Percentiles rank a stretch among this genome's conserved stretches.
These are phyloP conservation scores for Termitomyces sp. DNA, from an alignment of 768 basidiomycete species.

Conservation along the genomic window DNA sequence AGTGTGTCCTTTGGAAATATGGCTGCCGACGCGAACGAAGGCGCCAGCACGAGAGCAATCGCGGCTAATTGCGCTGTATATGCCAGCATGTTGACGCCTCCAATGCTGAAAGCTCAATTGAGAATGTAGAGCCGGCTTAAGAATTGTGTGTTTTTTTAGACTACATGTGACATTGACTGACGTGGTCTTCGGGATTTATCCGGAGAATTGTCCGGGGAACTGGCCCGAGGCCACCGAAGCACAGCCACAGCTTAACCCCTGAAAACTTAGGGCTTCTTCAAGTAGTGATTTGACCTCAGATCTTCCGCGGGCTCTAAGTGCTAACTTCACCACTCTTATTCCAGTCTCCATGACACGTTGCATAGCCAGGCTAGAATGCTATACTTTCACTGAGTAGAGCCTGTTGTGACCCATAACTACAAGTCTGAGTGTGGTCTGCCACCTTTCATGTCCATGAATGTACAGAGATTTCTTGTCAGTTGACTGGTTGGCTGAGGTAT, in stretches of 20 bases:
- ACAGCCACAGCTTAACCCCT: background rate
- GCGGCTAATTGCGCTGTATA: conserved; percentile 26
- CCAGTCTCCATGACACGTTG: no score
- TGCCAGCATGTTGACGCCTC: conserved; percentile 23
- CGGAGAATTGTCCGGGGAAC: background rate
- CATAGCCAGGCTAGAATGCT: no score
- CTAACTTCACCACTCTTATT: no score
- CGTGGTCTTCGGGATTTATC: conserved; percentile 7
- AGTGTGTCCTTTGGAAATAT: conserved; percentile 41
- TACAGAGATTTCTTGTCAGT: no score
- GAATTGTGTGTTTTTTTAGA: background rate
- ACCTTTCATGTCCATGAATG: no score
- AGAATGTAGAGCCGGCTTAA: background rate
- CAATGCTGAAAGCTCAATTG: background rate
- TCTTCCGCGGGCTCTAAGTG: no score
- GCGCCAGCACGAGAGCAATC: conserved; percentile 29
- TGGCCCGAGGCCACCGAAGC: background rate
- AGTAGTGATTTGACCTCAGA: no score
- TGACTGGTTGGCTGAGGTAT: no score
- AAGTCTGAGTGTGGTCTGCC: no score
- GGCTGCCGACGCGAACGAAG: conserved; percentile 46
- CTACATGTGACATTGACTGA: conserved; percentile 5
- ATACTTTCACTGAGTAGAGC: no score
- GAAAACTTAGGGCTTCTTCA: no score
- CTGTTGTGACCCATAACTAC: no score